Evolutionary conservation across 495 filamentous ascomycete genomes (phyloP), one percentile per base, ranked within the genome.

Genomic region (Penicillium nucicola): DNA sequence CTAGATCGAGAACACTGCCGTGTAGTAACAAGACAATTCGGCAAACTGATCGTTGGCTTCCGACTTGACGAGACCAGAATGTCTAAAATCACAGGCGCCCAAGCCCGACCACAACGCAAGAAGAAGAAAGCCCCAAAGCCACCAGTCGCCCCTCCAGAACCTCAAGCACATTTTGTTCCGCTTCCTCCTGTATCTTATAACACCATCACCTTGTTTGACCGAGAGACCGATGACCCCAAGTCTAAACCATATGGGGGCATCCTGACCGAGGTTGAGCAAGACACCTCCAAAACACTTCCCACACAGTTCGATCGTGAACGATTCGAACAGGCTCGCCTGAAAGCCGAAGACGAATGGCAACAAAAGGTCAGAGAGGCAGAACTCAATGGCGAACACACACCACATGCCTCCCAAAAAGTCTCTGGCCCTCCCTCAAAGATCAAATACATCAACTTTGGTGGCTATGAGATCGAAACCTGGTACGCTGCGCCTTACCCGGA

Each of bases 401-500:
- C 73, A 8, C 73, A 74, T 23, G 68, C 74, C 14, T 70, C 72
- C n/a, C 74, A 78, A 48, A 96, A 95, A 63, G 79, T 85, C 1
- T 86, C 90, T 9, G 90, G 88, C 0, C 88, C 90, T 4, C 87
- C 91, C 3, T 96, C 91, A 60, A 92, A 96, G 67, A 97, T 98
- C 67, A 93, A 97, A 63, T 96, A 92, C 70, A 96, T 98, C 74
- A 92, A 95, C 51, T 97, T 98, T 70, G 93, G 95, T 22, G 89
- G 89, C 34, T 93, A 86, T 70, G 92, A 97, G 63, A 97, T 98
- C 58, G 95, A 98, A 68, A 97, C 92, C 18, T 97, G 93, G 93
- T 97, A 98, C 69, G 91, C 95, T n/a, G 92, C 93, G 20, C 93
- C 93, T 15, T 98, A 98, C 61, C 93, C 93, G 1, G 93, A 97